These are phyloP conservation scores for Oryza australiensis DNA, from an alignment of 176 grass and related monocot species.

Conservation along the genomic window DNA sequence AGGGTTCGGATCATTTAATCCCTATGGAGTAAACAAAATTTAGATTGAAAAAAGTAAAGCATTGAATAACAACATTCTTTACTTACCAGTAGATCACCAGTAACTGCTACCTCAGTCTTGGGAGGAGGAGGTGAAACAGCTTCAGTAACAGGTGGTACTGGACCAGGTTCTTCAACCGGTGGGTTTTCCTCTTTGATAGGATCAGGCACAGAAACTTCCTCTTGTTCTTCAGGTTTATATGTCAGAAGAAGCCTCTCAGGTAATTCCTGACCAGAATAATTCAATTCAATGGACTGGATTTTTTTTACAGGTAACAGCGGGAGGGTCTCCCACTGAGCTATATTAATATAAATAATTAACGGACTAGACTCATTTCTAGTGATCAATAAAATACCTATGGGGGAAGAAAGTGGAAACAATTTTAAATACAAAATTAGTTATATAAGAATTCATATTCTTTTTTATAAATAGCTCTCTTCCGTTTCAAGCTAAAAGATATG, in stretches of 20 bases:
- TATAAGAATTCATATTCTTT: background rate
- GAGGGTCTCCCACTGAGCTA: background rate
- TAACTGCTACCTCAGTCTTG: constrained; percentile 43
- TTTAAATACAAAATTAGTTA: background rate
- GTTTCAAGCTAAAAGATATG: background rate
- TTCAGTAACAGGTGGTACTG: constrained; percentile 43
- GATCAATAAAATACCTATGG: background rate
- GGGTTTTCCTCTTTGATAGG: constrained; percentile 65
- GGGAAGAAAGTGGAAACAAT: background rate
- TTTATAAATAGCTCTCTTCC: background rate
- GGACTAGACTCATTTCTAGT: background rate
- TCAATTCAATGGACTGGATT: background rate
- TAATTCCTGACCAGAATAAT: constrained; percentile 63
- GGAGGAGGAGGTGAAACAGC: constrained; percentile 52
- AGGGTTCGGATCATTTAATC: constrained; percentile 73
- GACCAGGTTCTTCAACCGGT: constrained; percentile 56
- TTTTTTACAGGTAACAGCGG: background rate
- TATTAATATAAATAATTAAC: background rate
- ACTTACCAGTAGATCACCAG: constrained; percentile 88
- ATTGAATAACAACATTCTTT: constrained; percentile 1
- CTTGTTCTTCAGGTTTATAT: constrained; percentile 79
- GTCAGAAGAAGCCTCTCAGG: constrained; percentile 97
- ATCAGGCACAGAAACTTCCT: constrained; percentile 50
- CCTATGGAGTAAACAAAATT: constrained; percentile 43
- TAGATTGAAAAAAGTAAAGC: constrained; percentile 18